Conservation (phyloP, 306 rosid genomes). For the Medicago truncatula region DNA sequence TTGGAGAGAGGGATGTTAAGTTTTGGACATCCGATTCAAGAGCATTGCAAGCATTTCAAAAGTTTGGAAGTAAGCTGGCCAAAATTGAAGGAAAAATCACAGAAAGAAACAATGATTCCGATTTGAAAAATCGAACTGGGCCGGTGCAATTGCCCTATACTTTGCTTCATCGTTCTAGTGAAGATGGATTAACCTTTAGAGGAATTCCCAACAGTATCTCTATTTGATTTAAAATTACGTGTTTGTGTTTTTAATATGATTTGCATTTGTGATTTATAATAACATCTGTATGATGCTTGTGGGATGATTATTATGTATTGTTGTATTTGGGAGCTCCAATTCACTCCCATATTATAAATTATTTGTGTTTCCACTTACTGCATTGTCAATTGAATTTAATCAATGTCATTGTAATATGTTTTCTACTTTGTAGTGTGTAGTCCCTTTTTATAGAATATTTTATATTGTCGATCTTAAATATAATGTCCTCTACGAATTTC, state of each 20-base stretch:
- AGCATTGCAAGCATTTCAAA: constrained; percentile 3
- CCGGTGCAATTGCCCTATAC: constrained; percentile 4
- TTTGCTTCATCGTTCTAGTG: constrained; percentile 10
- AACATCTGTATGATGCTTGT: not conserved
- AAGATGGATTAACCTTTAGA: constrained; percentile 1
- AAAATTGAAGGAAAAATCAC: constrained; percentile 14
- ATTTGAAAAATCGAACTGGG: constrained; percentile 12
- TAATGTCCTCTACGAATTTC: too few relatives aligned
- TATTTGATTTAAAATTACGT: not conserved
- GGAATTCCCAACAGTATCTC: constrained; percentile 26
- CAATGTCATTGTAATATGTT: not conserved
- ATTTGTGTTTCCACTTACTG: not conserved
- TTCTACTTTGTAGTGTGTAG: not conserved
- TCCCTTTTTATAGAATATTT: too few relatives aligned
- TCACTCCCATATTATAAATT: not conserved
- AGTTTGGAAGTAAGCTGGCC: constrained; percentile 1
- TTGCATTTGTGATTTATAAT: not conserved
- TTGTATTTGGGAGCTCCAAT: not conserved
- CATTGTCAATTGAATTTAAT: not conserved
- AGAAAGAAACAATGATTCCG: not conserved
- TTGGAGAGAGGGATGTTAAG: not conserved
- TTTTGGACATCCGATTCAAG: constrained; percentile 17
- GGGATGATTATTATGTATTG: not conserved
- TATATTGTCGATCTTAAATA: too few relatives aligned
- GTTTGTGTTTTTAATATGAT: not conserved